Evolutionary conservation across 1,284 basidiomycete genomes (phyloP), one percentile per base, ranked within the genome.

Genomic region (Moniliophthora roreri): DNA sequence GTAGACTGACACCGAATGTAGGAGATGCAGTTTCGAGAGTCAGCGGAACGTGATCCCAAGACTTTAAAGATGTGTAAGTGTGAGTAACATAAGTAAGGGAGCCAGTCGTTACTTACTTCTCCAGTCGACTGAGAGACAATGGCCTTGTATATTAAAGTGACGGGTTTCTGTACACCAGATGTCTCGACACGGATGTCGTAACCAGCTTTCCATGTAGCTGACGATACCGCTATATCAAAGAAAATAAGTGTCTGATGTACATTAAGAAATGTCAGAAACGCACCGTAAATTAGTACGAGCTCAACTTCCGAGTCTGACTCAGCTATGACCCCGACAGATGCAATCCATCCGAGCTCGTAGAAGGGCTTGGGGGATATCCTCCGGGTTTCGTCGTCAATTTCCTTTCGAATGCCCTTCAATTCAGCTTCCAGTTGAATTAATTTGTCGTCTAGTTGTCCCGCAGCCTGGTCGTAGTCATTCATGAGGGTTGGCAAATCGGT

Each of bases 1-100:
- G 67, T 7, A 69, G 53, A 3, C 51, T 54, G 10, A 66, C 47
- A 26, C 63, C 62, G 39, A 64, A 65, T 0, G 66, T 63, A 9
- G 65, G 67, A 6, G 58, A 56, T 3, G 66, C 66, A 1, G 68
- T 70, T 52, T 70, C 66, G 6, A 69, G 61, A 16, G 62, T 63
- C 4, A 69, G 55, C 5, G 64, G 62, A 10, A 68, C 65, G 41
- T 68, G 58, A 5, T 59, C 54, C 68, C 68, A 70, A 24, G 61
- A 51, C 60, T 52, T 15, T 61, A 39, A 45, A 44, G 16, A 20
- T 35, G 15, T 15, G n/a, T 21, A 21, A 42, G 36, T 5, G 7
- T 7, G 42, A 9, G 23, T 9, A 21, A 47, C 38, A 11, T 26
- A 24, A 5, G 48, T 5, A 39, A 13, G 37, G n/a, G 45, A 16